Base-by-base conservation (phyloP, 2,329 filamentous ascomycete species). In the Ceratocystiopsis sp. region DNA sequence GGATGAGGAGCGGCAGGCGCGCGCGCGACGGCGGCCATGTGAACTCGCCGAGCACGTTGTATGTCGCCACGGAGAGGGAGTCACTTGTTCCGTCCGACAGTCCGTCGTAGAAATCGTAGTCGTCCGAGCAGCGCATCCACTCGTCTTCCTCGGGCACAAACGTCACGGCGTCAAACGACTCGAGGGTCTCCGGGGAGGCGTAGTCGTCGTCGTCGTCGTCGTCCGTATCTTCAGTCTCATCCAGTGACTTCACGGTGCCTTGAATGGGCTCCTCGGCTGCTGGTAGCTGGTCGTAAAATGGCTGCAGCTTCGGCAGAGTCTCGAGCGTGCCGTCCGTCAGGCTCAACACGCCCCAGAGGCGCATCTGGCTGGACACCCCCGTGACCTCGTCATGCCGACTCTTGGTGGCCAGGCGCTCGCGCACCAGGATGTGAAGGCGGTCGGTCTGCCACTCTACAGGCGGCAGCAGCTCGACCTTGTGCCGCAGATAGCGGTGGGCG, bases 41-140 rank as follows among this genome's bases (percentile, higher is more conserved):
- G 45, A 71, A 69, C 46, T 73, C 68, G 12, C 66, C 68, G 13
- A 71, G 56, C 15, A 73, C 63, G 44, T 73, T 73, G 50, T 72
- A 73, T 37, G 64, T 69, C 3, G 69, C 61, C 37, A 73, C 44
- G 1, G 51, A 46, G 14, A 66, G 48, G 9, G 46, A 50, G 11
- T 5, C 10, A 11, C 6, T 11, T 1, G 41, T 13, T 21, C 4
- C 21, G 21, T 21, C 21, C 21, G 21, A 4, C 21, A 4, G 21
- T 8, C 8, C 21, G 21, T 39, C 37, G 18, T 44, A 47, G 19
- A 49, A 37, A 10, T 18, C 37, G n/a, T 37, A 35, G 36, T 47
- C 45, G 9, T 45, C 47, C 1, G 21, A 42, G 25, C 44, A 46
- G 21, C 15, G 32, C 3, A 45, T 42, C 46, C 46, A 46, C 14